A percentile compares a stretch with the other conserved stretches of the same genome.
phyloP scores from a whole-genome alignment of 495 filamentous ascomycete species.

The Hypoxylon rickii region DNA sequence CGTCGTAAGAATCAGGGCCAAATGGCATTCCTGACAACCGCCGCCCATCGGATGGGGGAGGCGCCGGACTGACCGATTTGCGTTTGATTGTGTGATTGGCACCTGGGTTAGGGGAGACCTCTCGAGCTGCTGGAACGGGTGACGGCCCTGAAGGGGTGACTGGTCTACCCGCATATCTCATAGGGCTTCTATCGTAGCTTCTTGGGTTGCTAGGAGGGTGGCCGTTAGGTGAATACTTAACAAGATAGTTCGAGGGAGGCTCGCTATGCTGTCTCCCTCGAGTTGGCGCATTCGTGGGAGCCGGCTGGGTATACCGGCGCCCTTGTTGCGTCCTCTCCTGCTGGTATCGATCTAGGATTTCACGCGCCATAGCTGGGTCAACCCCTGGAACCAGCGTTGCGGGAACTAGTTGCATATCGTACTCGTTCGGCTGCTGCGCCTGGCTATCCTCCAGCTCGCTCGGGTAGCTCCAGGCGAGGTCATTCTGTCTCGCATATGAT shows the following conservation, averaged over 20 bases:
- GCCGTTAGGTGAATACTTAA: constrained; percentile 46
- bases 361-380: constrained; percentile 61
- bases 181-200: constrained; percentile 37
- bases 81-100: constrained; percentile 60
- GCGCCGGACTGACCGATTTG: constrained; percentile 79
- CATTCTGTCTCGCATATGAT: constrained; percentile 25
- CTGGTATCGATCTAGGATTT: constrained; percentile 57
- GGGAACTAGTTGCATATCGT: constrained; percentile 59
- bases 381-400: constrained; percentile 72
- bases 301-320: constrained; percentile 47
- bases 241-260: constrained; percentile 37
- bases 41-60: constrained; percentile 57
- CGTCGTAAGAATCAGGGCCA: constrained; percentile 85
- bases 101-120: constrained; percentile 63
- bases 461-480: constrained; percentile 32
- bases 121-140: constrained; percentile 46
- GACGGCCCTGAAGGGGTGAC: constrained; percentile 39
- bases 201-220: constrained; percentile 41
- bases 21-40: constrained; percentile 73
- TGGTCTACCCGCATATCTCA: constrained; percentile 49
- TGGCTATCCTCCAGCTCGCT: constrained; percentile 44
- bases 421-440: constrained; percentile 31
- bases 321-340: constrained; percentile 51
- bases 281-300: constrained; percentile 40
- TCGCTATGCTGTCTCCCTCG: constrained; percentile 49